Percentiles rank a stretch among this genome's conserved stretches.
phyloP scores from a whole-genome alignment of 1,139 yeast species.

The Suhomyces yuchorum region DNA sequence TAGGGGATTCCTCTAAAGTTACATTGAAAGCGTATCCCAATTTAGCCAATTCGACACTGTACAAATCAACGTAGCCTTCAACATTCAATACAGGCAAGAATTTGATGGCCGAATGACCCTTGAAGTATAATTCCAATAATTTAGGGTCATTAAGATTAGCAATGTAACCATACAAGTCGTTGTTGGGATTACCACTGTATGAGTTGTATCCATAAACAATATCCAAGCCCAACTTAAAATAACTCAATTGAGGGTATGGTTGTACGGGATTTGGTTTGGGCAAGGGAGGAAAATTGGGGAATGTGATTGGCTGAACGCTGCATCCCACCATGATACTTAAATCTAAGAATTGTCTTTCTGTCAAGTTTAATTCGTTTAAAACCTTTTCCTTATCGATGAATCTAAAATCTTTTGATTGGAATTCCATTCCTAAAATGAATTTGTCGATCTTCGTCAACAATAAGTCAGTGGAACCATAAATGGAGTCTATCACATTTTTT shows the following conservation, averaged over 20 bases:
- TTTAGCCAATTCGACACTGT: slow-evolving; percentile 42
- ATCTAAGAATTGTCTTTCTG: slow-evolving; percentile 70
- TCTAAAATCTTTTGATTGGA: slow-evolving; percentile 62
- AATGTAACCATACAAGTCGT: slow-evolving; percentile 41
- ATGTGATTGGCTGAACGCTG: slow-evolving; percentile 65
- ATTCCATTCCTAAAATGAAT: slow-evolving; percentile 73
- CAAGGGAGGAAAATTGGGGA: slow-evolving; percentile 57
- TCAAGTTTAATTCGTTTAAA: slow-evolving; percentile 59
- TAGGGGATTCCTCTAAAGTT: slow-evolving; percentile 1
- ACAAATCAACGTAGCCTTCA: slow-evolving; percentile 70
- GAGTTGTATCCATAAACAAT: slow-evolving; percentile 41
- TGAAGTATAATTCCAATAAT: slow-evolving; percentile 39
- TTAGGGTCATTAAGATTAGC: slow-evolving; percentile 41
- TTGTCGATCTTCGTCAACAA: slow-evolving; percentile 67
- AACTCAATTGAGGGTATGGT: slow-evolving; percentile 47
- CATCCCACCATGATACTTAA: slow-evolving; percentile 79
- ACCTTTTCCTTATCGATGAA: slow-evolving; percentile 64
- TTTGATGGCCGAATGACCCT: slow-evolving; percentile 45
- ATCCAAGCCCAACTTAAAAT: slow-evolving; percentile 48
- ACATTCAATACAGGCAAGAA: slow-evolving; percentile 68
- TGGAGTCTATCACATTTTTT: slow-evolving; percentile 63
- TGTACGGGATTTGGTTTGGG: slow-evolving; percentile 49
- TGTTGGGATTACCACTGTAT: slow-evolving; percentile 29
- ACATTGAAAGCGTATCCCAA: slow-evolving; percentile 30
- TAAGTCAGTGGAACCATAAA: slow-evolving; percentile 84